A percentile compares a stretch with the other conserved stretches of the same genome.
Conservation (phyloP, 2,329 filamentous ascomycete genomes). For the Botryotinia convoluta region DNA sequence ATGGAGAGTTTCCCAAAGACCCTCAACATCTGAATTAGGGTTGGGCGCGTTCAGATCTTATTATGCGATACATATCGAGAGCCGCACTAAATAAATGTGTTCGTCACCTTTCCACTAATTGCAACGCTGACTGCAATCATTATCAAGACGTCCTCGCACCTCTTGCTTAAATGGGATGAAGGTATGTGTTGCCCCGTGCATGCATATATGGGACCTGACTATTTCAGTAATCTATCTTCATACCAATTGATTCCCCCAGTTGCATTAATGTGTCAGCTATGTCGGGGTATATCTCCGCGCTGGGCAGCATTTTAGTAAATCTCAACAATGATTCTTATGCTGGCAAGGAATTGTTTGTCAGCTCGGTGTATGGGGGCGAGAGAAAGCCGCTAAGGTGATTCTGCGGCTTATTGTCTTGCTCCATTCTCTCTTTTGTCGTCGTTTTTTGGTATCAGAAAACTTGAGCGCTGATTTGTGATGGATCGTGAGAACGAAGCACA, state of each 20-base stretch:
- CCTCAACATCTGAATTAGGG: too few relatives aligned
- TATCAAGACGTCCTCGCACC: background rate
- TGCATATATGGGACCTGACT: background rate
- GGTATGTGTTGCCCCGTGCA: background rate
- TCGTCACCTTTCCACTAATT: too few relatives aligned
- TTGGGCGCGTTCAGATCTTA: too few relatives aligned
- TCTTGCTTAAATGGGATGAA: background rate
- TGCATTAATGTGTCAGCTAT: background rate
- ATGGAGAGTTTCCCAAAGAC: too few relatives aligned
- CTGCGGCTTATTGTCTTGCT: background rate
- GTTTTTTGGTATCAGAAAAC: background rate
- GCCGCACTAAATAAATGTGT: too few relatives aligned
- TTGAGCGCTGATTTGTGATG: background rate
- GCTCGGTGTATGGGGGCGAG: background rate
- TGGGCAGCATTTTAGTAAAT: background rate
- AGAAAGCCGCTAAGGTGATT: background rate
- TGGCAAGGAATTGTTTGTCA: background rate
- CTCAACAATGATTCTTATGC: background rate
- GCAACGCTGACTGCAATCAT: background rate
- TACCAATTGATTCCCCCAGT: background rate
- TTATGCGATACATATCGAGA: too few relatives aligned
- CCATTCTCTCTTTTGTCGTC: background rate
- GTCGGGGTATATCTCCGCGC: background rate
- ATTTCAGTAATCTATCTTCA: background rate
- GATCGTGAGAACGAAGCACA: background rate